These are phyloP conservation scores for Mycotypha africana DNA, from an alignment of 371 early-diverging fungal species.

Conservation along the genomic window DNA sequence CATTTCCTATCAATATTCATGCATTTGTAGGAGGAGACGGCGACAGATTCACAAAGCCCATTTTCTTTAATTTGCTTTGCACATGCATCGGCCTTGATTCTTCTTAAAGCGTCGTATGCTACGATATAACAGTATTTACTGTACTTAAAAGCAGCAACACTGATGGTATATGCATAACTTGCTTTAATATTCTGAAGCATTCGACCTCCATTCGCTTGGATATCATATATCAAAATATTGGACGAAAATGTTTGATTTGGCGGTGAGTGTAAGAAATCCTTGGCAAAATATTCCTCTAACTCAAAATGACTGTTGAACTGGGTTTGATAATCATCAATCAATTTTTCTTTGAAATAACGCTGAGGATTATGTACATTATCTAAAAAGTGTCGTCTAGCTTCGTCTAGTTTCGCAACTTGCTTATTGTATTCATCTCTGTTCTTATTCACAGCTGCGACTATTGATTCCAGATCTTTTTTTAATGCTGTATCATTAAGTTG, in stretches of 20 bases:
- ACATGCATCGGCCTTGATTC: slow-evolving; percentile 24
- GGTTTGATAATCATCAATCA: slow-evolving; percentile 4
- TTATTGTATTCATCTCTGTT: slow-evolving; percentile 7
- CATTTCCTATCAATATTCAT: slow-evolving; percentile 13
- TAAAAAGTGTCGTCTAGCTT: slow-evolving; percentile 3
- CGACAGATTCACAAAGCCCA: slow-evolving; percentile 6
- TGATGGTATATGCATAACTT: slow-evolving; percentile 17
- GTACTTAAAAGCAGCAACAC: slow-evolving; percentile 7
- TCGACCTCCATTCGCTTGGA: slow-evolving; percentile 9
- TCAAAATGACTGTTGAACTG: slow-evolving; percentile 23
- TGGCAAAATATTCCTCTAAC: slow-evolving; percentile 29
- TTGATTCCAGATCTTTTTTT: slow-evolving; percentile 15
- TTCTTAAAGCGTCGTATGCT: slow-evolving; percentile 16
- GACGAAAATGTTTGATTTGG: slow-evolving; percentile 10
- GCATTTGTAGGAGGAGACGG: slow-evolving; percentile 2
- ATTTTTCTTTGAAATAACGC: not conserved
- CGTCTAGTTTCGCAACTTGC: slow-evolving; percentile 9
- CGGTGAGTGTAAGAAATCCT: slow-evolving; percentile 8
- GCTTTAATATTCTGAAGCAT: slow-evolving; percentile 16
- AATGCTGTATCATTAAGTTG: slow-evolving; percentile 10
- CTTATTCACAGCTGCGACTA: slow-evolving; percentile 6
- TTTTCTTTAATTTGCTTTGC: slow-evolving; percentile 7
- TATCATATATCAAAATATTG: slow-evolving; percentile 6
- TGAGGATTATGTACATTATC: slow-evolving; percentile 21
- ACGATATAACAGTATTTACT: slow-evolving; percentile 25